These are phyloP conservation scores for Ramaria sp. DNA, from an alignment of 768 basidiomycete species.

Conservation along the genomic window DNA sequence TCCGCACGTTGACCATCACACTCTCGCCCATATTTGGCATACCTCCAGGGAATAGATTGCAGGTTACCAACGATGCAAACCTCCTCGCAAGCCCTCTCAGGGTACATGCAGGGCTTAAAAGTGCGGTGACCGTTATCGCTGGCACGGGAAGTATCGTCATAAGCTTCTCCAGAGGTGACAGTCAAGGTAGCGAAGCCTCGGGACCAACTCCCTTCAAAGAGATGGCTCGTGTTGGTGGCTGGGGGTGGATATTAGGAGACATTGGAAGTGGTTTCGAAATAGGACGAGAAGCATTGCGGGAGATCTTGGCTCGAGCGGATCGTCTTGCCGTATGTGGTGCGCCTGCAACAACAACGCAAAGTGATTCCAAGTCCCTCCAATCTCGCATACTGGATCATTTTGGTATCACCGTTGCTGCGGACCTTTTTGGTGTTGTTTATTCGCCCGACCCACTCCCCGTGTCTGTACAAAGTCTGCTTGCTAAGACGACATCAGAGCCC, in stretches of 20 bases:
- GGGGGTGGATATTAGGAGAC: constrained; percentile 80
- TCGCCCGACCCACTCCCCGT: constrained; percentile 38
- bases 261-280: constrained; percentile 78
- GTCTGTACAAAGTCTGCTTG: constrained; percentile 10
- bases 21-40: constrained; percentile 50
- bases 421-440: constrained; percentile 56
- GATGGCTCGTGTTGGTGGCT: constrained; percentile 64
- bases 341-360: not conserved
- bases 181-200: not conserved
- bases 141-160: constrained; percentile 78
- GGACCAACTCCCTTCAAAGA: constrained; percentile 32
- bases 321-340: constrained; percentile 1
- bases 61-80: constrained; percentile 73
- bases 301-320: constrained; percentile 26
- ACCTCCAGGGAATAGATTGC: constrained; percentile 37
- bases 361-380: constrained; percentile 4
- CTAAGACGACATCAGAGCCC: constrained; percentile 20
- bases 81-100: constrained; percentile 74
- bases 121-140: constrained; percentile 63
- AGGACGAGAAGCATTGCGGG: constrained; percentile 64
- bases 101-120: constrained; percentile 42
- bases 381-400: constrained; percentile 42
- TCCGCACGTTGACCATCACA: constrained; percentile 40
- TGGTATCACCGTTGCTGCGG: constrained; percentile 43
- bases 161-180: constrained; percentile 36